Evolutionary conservation across 225 moss, liverwort and hornwort species (phyloP).

Genomic region (Physcomitrellopsis africana): DNA sequence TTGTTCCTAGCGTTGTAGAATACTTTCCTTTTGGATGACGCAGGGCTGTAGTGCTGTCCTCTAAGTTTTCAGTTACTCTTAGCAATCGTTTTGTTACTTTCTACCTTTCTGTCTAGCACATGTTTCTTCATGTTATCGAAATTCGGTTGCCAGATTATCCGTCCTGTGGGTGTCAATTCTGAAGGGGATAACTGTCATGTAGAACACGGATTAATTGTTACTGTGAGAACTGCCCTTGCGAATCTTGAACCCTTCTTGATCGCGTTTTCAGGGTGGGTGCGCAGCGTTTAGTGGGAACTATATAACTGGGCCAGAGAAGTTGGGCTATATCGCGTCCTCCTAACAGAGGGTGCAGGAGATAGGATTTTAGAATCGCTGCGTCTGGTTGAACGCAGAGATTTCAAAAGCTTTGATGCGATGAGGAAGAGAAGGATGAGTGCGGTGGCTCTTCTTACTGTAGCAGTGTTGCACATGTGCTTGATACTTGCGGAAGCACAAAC

Average conservation of each 20-base stretch:
- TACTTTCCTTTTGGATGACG: background rate
- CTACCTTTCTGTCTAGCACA: slow-evolving; percentile 3
- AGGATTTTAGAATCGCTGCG: background rate
- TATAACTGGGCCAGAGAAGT: background rate
- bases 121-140: background rate
- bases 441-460: slow-evolving; percentile 28
- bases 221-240: background rate
- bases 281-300: background rate
- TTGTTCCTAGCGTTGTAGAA: background rate
- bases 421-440: slow-evolving; percentile 56
- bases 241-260: slow-evolving; percentile 17
- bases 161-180: background rate
- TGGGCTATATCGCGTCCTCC: background rate
- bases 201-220: background rate
- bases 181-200: slow-evolving; percentile 16
- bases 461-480: slow-evolving; percentile 29
- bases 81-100: background rate
- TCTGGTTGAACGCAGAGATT: slow-evolving; percentile 4
- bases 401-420: slow-evolving; percentile 28
- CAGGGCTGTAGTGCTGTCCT: background rate
- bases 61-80: slow-evolving; percentile 13
- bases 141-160: background rate
- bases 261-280: slow-evolving; percentile 22
- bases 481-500: slow-evolving; percentile 26
- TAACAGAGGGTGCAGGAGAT: too few species aligned